Conservation (phyloP, 2,329 filamentous ascomycete genomes). For the Talaromyces sp. region DNA sequence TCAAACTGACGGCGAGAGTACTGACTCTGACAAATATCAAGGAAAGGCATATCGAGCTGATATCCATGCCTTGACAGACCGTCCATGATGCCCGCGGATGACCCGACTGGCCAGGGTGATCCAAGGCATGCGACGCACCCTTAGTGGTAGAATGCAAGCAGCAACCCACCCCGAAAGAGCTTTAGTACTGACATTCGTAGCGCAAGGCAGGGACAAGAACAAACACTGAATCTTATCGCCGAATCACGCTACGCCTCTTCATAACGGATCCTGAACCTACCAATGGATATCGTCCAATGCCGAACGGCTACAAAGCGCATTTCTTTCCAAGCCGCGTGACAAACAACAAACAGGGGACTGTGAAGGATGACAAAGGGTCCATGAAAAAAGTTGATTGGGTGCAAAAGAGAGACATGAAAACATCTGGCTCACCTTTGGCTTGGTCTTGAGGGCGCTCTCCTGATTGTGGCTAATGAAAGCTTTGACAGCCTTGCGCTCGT, state of each 20-base stretch:
- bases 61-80: background rate
- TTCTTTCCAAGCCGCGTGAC: background rate
- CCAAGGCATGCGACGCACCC: background rate
- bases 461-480: slow-evolving; percentile 69
- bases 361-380: background rate
- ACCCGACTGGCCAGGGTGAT: background rate
- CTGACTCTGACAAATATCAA: background rate
- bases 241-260: background rate
- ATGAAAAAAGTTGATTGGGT: background rate
- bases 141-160: background rate
- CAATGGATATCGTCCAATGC: background rate
- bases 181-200: background rate
- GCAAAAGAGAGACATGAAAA: background rate
- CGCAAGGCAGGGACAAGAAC: background rate
- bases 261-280: background rate
- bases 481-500: slow-evolving; percentile 59
- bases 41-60: background rate
- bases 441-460: slow-evolving; percentile 74
- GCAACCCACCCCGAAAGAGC: background rate
- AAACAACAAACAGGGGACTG: background rate
- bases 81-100: background rate
- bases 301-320: background rate
- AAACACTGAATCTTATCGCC: background rate
- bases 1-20: background rate
- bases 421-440: slow-evolving; percentile 66